Conservation (phyloP, 2,329 filamentous ascomycete species). For the Fusarium austroafricanum region DNA sequence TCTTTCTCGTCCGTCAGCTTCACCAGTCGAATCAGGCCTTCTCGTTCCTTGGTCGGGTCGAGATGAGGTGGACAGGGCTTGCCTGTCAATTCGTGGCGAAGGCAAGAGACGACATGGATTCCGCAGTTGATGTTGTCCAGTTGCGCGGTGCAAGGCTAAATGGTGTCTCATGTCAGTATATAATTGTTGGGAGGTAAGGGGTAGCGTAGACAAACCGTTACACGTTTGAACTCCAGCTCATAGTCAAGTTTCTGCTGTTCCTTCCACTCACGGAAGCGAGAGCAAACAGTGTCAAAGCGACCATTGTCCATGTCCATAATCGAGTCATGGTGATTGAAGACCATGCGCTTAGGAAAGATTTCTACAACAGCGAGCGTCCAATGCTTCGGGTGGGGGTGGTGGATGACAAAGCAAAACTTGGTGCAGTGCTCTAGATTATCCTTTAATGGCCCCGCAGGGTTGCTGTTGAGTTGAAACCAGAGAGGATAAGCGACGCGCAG, state of each 20-base stretch:
- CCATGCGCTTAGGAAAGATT: not conserved
- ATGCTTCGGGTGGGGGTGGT: not conserved
- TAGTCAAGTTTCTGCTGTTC: not conserved
- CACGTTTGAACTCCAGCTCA: not conserved
- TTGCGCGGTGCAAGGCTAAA: not conserved
- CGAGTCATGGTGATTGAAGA: conserved; percentile 1
- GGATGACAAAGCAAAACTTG: conserved; percentile 4
- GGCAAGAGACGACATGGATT: conserved; percentile 2
- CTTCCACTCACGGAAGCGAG: not conserved
- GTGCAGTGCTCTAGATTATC: not conserved
- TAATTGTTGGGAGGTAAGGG: not conserved
- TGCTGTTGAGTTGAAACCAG: conserved; percentile 2
- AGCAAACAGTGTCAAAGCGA: not conserved
- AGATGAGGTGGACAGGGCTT: not conserved
- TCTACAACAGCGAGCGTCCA: conserved; percentile 1
- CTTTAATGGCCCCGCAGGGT: too few relatives aligned
- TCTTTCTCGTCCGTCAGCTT: not conserved
- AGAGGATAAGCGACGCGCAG: conserved; percentile 2
- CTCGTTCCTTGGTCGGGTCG: not conserved
- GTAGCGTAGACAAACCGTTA: not conserved
- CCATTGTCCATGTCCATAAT: too few relatives aligned
- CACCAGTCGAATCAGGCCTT: not conserved
- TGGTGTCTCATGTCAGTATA: not conserved
- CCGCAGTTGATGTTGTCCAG: not conserved
- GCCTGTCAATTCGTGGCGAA: not conserved